A percentile compares a stretch with the other conserved stretches of the same genome.
phyloP scores from a whole-genome alignment of 1,284 basidiomycete species.

The Coniophora puteana region DNA sequence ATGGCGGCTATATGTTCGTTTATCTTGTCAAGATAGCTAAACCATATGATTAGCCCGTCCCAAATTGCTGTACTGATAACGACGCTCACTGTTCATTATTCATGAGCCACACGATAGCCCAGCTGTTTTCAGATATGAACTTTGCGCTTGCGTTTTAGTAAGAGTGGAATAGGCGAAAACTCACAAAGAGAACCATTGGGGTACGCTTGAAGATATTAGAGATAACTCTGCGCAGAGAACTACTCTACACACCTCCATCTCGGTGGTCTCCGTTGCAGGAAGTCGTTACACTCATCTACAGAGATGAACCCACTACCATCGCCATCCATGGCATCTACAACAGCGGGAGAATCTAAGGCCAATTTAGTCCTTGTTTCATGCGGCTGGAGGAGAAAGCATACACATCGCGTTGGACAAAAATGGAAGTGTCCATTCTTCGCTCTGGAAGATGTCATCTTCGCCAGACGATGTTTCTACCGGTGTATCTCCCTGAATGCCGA shows the following conservation, averaged over 20 bases:
- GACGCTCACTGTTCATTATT: constrained; percentile 17
- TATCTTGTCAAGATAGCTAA: background rate
- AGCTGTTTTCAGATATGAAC: constrained; percentile 13
- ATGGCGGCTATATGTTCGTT: background rate
- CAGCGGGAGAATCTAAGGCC: constrained; percentile 28
- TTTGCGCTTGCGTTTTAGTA: too few species aligned
- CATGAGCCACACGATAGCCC: constrained; percentile 27
- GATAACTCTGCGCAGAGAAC: too few species aligned
- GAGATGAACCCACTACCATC: constrained; percentile 31
- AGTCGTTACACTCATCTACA: constrained; percentile 28
- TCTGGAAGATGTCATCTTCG: constrained; percentile 16
- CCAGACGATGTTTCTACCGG: too few species aligned
- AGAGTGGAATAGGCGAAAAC: too few species aligned
- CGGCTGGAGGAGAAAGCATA: too few species aligned
- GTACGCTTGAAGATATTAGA: too few species aligned
- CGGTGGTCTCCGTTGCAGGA: constrained; percentile 18
- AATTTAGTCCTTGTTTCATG: too few species aligned
- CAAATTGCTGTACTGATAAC: too few species aligned
- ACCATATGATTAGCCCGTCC: too few species aligned
- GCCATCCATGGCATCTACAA: constrained; percentile 30
- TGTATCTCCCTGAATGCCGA: too few species aligned
- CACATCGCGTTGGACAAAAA: constrained; percentile 31
- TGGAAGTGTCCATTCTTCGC: constrained; percentile 28
- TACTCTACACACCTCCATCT: too few species aligned
- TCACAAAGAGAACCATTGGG: constrained; percentile 29